These are phyloP conservation scores for Papiliotrema fonsecae DNA, from an alignment of 1,284 basidiomycete species.

Conservation along the genomic window DNA sequence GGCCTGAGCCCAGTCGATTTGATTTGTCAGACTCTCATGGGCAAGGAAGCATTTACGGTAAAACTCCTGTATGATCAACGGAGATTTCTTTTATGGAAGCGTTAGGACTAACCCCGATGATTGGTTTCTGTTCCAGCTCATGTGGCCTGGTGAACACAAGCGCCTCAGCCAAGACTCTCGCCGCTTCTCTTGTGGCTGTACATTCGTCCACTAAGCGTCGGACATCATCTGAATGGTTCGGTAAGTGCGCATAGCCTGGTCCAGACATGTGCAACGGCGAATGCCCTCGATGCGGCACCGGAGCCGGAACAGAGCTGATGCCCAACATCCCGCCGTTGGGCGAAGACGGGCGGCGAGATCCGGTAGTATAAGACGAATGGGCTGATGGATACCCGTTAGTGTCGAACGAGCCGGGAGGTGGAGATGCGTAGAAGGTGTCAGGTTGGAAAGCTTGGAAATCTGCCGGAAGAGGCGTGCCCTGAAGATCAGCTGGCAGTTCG, in stretches of 20 bases:
- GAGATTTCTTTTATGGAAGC: not conserved
- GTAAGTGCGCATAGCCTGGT: constrained; percentile 27
- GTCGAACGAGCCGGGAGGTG: constrained; percentile 4
- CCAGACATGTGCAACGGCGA: constrained; percentile 12
- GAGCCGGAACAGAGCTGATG: constrained; percentile 7
- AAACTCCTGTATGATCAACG: constrained; percentile 38
- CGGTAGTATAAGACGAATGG: constrained; percentile 10
- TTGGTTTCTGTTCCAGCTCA: constrained; percentile 29
- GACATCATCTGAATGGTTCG: constrained; percentile 38
- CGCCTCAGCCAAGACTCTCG: constrained; percentile 36
- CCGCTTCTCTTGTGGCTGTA: constrained; percentile 34
- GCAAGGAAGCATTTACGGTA: constrained; percentile 44
- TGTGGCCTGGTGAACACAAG: constrained; percentile 35
- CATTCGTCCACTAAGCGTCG: constrained; percentile 36
- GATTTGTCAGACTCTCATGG: constrained; percentile 45
- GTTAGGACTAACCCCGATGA: constrained; percentile 31
- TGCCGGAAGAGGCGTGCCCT: constrained; percentile 39
- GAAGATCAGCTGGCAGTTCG: constrained; percentile 5
- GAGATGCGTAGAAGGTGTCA: constrained; percentile 13
- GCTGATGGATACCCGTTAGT: constrained; percentile 5
- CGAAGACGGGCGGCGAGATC: constrained; percentile 14
- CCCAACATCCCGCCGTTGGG: constrained; percentile 6
- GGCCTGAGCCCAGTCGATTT: constrained; percentile 50
- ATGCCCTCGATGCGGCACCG: constrained; percentile 6
- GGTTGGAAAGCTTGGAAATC: constrained; percentile 32